A percentile compares a stretch with the other conserved stretches of the same genome.
These are phyloP conservation scores for Puccinia novopanici DNA, from an alignment of 1,284 basidiomycete species.

Conservation along the genomic window DNA sequence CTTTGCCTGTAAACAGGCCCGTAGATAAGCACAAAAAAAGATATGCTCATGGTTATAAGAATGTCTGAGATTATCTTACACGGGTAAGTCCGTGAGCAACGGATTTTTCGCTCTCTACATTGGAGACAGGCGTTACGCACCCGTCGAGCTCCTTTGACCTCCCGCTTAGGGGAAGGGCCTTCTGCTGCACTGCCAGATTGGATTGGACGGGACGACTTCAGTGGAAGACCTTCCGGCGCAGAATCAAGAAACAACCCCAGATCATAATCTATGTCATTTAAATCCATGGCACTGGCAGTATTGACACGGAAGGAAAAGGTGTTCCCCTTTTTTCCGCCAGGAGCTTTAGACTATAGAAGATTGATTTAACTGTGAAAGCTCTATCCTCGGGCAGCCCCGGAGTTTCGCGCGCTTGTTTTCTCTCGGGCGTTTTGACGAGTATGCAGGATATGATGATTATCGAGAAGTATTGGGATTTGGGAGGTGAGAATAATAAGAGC, in stretches of 20 bases:
- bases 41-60: slow-evolving; percentile 17
- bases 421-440: slow-evolving; percentile 22
- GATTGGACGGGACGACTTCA: not conserved
- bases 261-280: slow-evolving; percentile 41
- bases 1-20: slow-evolving; percentile 32
- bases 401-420: slow-evolving; percentile 29
- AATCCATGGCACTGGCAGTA: slow-evolving; percentile 36
- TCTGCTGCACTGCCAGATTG: slow-evolving; percentile 28
- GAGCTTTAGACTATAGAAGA: not conserved
- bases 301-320: too few species aligned
- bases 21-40: slow-evolving; percentile 10
- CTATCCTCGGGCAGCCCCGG: slow-evolving; percentile 22
- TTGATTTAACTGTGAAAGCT: slow-evolving; percentile 22
- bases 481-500: not conserved
- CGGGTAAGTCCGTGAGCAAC: slow-evolving; percentile 50
- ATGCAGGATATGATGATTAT: not conserved
- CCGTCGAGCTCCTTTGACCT: slow-evolving; percentile 47
- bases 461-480: not conserved
- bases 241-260: slow-evolving; percentile 13
- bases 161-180: slow-evolving; percentile 20
- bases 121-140: slow-evolving; percentile 50
- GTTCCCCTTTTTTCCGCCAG: too few species aligned
- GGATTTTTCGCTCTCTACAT: slow-evolving; percentile 49
- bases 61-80: slow-evolving; percentile 44
- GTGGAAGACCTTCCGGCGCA: not conserved